Evolutionary conservation across 306 rosid genomes (phyloP), one percentile per base, ranked within the genome.

Genomic region (Amphicarpaea edgeworthii): DNA sequence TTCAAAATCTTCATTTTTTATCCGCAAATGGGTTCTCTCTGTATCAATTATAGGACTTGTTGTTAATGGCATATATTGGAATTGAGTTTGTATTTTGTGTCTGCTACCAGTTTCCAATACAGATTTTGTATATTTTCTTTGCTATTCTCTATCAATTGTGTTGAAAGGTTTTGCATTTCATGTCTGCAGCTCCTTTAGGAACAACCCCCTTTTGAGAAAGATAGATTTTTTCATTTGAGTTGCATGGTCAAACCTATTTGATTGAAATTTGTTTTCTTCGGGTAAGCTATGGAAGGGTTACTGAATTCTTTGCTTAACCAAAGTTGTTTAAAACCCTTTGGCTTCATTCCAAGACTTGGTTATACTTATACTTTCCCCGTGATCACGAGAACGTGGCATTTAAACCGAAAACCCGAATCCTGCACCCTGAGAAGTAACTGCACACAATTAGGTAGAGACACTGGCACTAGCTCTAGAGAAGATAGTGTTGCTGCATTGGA

Each of bases 281-380:
- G 50, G 70, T 55, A 71, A 20, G 57, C 9, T 46, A 89, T 91
- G 97, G 91, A 91, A 83, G 88, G 85, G 54, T 81, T 83, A 40
- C 73, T 83, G 37, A 82, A 79, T 81, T 63, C 86, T 68, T 72
- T 85, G 57, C 65, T 84, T 74, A 72, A 85, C 73, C 94, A 85
- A 64, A 80, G 55, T 77, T 87, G 82, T 78, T 77, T 83, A 19
- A 91, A 79, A 50, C 85, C 92, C 68, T 82, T 82, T 77, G 58
- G 81, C 61, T 83, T 84, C 40, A 62, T 80, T 45, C 81, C 84
- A 12, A 72, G 80, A 64, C 23, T 76, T 21, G 16, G 80, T 79
- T 83, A 57, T 50, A 59, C 28, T 79, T 83, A 57, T 50, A 59
- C 28, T 62, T 74, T 70, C 60, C 86, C 92, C 2, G 21, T 74